A percentile compares a stretch with the other conserved stretches of the same genome.
Evolutionary conservation across 768 basidiomycete species (phyloP).

Genomic region (button mushroom (Agaricus bisporus)): DNA sequence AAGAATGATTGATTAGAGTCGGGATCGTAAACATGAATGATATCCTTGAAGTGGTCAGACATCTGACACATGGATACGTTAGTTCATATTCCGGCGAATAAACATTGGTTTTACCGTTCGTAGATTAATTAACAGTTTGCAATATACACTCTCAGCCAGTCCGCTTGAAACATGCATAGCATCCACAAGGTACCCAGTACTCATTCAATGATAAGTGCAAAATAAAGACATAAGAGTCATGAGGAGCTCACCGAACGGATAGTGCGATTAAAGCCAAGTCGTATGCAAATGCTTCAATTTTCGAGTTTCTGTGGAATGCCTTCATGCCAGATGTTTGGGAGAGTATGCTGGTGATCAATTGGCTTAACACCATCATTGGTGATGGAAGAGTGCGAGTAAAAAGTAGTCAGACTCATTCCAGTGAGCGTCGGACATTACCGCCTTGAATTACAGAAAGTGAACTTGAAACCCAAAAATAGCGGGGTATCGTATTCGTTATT

Average conservation of each 20-base stretch:
- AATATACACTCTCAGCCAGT: background rate
- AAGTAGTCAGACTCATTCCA: too few relatives aligned
- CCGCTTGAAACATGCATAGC: background rate
- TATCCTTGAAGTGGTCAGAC: slow-evolving; percentile 26
- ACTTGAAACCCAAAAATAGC: too few relatives aligned
- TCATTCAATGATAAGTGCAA: background rate
- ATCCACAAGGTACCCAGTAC: slow-evolving; percentile 7
- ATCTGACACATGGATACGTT: background rate
- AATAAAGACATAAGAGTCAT: background rate
- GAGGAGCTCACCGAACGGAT: background rate
- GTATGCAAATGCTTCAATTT: background rate
- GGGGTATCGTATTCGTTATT: too few relatives aligned
- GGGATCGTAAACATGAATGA: slow-evolving; percentile 42
- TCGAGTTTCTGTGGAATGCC: slow-evolving; percentile 2
- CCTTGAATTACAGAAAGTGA: too few relatives aligned
- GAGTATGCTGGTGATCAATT: background rate
- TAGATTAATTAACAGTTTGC: background rate
- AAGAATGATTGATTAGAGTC: slow-evolving; percentile 49
- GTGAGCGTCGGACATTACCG: too few relatives aligned
- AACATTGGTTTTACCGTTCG: background rate
- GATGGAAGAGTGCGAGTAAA: too few relatives aligned
- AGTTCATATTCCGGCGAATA: background rate
- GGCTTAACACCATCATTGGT: background rate
- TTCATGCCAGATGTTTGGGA: background rate
- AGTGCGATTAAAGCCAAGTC: slow-evolving; percentile 6